Base-by-base conservation (phyloP, 306 rosid species). In the Urtica urens region DNA sequence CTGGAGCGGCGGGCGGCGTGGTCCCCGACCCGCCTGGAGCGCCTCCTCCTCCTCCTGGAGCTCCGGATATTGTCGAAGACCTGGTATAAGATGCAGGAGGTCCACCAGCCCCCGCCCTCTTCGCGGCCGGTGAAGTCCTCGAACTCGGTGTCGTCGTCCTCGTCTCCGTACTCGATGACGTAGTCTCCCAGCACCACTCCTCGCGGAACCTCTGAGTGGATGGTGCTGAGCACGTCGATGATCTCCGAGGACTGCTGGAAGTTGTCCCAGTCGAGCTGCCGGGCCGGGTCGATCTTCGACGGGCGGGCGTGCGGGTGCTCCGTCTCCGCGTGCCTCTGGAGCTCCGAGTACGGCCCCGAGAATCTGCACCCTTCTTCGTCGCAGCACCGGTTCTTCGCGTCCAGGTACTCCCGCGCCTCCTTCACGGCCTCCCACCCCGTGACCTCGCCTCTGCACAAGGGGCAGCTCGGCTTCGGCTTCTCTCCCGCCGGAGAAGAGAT, bases 221-320 rank as follows among this genome's bases (percentile, higher is more conserved):
- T 84, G 51, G 97, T 88, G 69, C 97, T 88, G 68, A 88, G 62
- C 65, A 88, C 97, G 72, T 88, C 97, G 7, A 88, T 77, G 43
- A 88, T 88, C 77, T 88, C 97, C 14, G 95, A 74, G 13, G 97
- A 88, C 57, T 88, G 97, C 69, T 88, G 97, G 67, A 88, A 88
- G 49, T 88, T 88, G 43, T 88, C 97, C 97, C 97, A 88, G 56
- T 88, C 97, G 39, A 88, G 95, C 73, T 76, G 82, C 25, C 90
- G 72, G 9, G 95, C 95, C 14, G 97, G 97, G 65, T 88, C 97
- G 16, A 88, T 81, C 59, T 76, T 77, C 6, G 97, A 88, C 27
- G 95, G 97, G 8, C 81, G 79, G 2, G 95, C 78, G 66, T 81
- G 82, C 34, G 97, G 97, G 58, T 88, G 97, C 52, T 78, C 95